Conservation (phyloP, 495 filamentous ascomycete species). For the Penicillium chermesinum region DNA sequence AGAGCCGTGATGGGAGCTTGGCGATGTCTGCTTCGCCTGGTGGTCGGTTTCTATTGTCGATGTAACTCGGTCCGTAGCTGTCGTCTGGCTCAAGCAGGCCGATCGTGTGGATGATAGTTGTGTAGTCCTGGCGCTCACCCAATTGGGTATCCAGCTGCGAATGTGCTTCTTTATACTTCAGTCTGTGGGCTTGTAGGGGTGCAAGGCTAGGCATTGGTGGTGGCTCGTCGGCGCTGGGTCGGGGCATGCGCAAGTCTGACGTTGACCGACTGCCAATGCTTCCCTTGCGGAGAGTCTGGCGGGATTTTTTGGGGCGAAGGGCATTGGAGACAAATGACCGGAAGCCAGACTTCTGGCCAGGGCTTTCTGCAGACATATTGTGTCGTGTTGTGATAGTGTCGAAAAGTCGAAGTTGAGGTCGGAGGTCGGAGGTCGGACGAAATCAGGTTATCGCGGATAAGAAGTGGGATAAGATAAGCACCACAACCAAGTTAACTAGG, state of each 20-base stretch:
- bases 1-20: constrained; percentile 39
- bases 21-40: constrained; percentile 42
- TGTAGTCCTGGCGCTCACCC: constrained; percentile 47
- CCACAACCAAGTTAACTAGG: too few species aligned
- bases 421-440: background rate
- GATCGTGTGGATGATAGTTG: constrained; percentile 43
- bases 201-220: constrained; percentile 35
- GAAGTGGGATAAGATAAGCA: constrained; percentile 1
- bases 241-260: constrained; percentile 28
- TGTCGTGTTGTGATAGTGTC: background rate
- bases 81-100: constrained; percentile 34
- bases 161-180: constrained; percentile 33
- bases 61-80: constrained; percentile 11
- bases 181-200: constrained; percentile 34
- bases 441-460: background rate
- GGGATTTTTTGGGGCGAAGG: constrained; percentile 43
- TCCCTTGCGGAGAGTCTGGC: constrained; percentile 41
- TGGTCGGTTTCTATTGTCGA: constrained; percentile 20
- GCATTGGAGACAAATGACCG: constrained; percentile 32
- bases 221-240: constrained; percentile 20
- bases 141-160: constrained; percentile 39
- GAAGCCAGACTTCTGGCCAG: constrained; percentile 30
- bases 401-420: background rate
- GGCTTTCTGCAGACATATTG: constrained; percentile 34
- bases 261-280: constrained; percentile 28